Percentiles rank a stretch among this genome's conserved stretches.
phyloP scores from a whole-genome alignment of 106 monocot genomes.

The Narthecium ossifragum region DNA sequence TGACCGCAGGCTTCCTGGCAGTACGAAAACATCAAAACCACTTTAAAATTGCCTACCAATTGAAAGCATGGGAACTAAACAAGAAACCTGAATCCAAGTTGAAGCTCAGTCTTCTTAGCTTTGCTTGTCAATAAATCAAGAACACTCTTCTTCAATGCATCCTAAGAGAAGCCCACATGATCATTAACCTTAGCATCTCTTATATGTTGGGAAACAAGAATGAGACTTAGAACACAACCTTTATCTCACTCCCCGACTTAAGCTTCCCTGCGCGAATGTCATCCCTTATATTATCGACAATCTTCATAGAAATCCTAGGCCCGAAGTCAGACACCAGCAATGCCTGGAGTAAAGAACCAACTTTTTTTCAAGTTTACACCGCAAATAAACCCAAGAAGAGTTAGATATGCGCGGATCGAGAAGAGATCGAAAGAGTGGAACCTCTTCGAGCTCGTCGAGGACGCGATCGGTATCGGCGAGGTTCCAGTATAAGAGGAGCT shows the following conservation, averaged over 20 bases:
- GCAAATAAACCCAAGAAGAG: background rate
- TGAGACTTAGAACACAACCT: conserved; percentile 24
- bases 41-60: background rate
- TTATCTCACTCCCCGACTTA: conserved; percentile 85
- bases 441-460: conserved; percentile 96
- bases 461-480: conserved; percentile 83
- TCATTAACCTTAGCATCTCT: background rate
- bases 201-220: background rate
- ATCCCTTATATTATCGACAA: conserved; percentile 67
- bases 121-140: conserved; percentile 63
- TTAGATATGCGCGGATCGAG: too few relatives aligned
- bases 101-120: conserved; percentile 73
- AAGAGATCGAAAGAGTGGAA: too few relatives aligned
- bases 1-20: conserved; percentile 87
- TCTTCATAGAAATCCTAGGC: conserved; percentile 85
- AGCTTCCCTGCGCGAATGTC: conserved; percentile 80
- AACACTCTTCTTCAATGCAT: conserved; percentile 71
- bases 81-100: conserved; percentile 71
- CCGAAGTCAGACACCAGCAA: conserved; percentile 89
- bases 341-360: conserved; percentile 30
- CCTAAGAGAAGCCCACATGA: conserved; percentile 18
- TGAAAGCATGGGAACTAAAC: too few relatives aligned
- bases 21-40: conserved; percentile 6
- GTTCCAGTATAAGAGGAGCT: conserved; percentile 97
- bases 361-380: background rate